Percentiles rank a stretch among this genome's conserved stretches.
These are phyloP conservation scores for Rauvolfia tetraphylla DNA, from an alignment of 257 asterid genomes.

Conservation along the genomic window DNA sequence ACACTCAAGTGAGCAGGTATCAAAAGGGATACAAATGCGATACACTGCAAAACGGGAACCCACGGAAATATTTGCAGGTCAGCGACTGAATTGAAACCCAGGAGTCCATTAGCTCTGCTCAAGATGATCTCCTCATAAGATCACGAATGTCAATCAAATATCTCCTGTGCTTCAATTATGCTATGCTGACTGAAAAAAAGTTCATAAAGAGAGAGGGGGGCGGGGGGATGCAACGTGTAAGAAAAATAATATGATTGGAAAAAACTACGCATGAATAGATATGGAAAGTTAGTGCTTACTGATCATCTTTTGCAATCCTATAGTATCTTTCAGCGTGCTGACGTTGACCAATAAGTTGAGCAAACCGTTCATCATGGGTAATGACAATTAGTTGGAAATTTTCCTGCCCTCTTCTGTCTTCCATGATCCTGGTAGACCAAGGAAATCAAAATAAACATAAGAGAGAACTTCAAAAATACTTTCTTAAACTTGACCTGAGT, in stretches of 20 bases:
- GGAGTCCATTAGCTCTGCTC: background rate
- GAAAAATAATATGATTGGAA: background rate
- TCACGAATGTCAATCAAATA: conserved; percentile 56
- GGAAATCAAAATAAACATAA: conserved; percentile 7
- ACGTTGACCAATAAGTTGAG: conserved; percentile 95
- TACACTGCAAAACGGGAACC: background rate
- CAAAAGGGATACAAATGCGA: background rate
- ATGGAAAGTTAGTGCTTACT: conserved; percentile 45
- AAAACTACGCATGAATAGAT: background rate
- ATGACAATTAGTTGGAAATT: conserved; percentile 92
- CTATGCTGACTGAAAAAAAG: conserved; percentile 86
- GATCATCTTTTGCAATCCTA: conserved; percentile 87
- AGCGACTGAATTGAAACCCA: background rate
- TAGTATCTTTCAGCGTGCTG: conserved; percentile 97
- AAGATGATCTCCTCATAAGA: background rate
- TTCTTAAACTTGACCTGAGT: background rate
- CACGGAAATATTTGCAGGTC: background rate
- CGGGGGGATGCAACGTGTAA: background rate
- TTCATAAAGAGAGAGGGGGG: background rate
- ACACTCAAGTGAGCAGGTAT: background rate
- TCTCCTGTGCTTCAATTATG: conserved; percentile 93
- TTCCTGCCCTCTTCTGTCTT: conserved; percentile 93
- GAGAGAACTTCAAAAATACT: background rate
- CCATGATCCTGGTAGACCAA: conserved; percentile 75
- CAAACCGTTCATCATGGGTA: conserved; percentile 95